Evolutionary conservation across 2,329 filamentous ascomycete genomes (phyloP).

Genomic region (Huntiella bhutanensis): DNA sequence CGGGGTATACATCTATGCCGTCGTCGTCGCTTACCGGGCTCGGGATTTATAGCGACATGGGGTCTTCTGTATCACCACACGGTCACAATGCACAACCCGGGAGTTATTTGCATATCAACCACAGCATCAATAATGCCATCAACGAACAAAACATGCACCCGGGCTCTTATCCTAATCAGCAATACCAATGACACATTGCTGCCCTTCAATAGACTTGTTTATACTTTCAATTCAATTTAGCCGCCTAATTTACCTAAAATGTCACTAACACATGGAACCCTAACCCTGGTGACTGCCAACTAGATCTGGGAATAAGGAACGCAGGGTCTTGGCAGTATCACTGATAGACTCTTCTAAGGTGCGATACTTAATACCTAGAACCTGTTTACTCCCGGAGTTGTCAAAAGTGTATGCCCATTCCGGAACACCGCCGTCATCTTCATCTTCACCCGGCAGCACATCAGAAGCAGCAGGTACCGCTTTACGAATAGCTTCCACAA

Average conservation of each 20-base stretch:
- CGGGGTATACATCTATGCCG: not conserved
- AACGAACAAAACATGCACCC: too few species aligned
- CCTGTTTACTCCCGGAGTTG: constrained; percentile 28
- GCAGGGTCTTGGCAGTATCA: constrained; percentile 17
- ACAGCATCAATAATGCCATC: too few species aligned
- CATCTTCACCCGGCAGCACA: constrained; percentile 20
- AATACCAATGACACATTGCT: not conserved
- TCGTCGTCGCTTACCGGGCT: too few species aligned
- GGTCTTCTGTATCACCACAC: too few species aligned
- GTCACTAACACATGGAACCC: not conserved
- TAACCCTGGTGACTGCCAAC: not conserved
- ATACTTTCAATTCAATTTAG: not conserved
- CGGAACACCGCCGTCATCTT: constrained; percentile 18
- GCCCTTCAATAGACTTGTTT: not conserved
- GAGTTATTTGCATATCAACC: too few species aligned
- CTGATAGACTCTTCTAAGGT: constrained; percentile 29
- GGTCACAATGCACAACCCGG: too few species aligned
- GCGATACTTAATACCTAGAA: constrained; percentile 32
- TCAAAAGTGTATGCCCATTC: constrained; percentile 26
- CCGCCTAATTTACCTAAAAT: not conserved
- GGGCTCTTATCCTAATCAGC: not conserved
- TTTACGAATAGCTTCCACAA: constrained; percentile 20
- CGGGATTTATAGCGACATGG: too few species aligned
- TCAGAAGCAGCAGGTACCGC: constrained; percentile 15
- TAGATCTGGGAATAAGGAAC: too few species aligned